Evolutionary conservation across 495 filamentous ascomycete genomes (phyloP), one percentile per base, ranked within the genome.

Genomic region (Lasiosphaeria hispida): DNA sequence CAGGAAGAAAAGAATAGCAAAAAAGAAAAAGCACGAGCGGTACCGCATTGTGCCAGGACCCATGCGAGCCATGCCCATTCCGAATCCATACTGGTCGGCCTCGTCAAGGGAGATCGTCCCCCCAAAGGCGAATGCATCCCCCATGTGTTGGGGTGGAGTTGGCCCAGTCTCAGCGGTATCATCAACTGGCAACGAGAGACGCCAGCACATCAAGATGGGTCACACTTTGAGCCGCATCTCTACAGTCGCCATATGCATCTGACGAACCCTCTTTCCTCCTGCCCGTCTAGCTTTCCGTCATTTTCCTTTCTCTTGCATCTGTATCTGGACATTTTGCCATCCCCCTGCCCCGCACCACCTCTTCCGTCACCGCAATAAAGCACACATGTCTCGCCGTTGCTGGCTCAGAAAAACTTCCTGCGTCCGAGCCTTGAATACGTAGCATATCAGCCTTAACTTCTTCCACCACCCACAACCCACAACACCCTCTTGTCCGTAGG

Each of bases 201-300:
- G 91, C 91, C 91, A 96, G 80, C 91, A 85, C 91, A 96, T 91
- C 91, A 89, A 78, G 72, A 81, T 78, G 80, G 79, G 79, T 80
- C 78, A 74, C 78, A 79, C 79, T 76, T 79, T 73, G 76, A 84
- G 81, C 80, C 81, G 81, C 81, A 84, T 81, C 75, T 77, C 72
- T 66, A 64, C 68, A 61, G 62, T 69, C 58, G 61, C 73, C 78
- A 71, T 55, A 34, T 80, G 77, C 80, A 72, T 76, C 75, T 71
- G 69, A 68, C 70, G 74, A 79, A 73, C 73, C 69, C 69, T 75
- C 70, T 66, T 23, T 35, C 68, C 62, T 69, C 72, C 66, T 69
- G 65, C 75, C 70, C 69, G 69, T 73, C 67, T 72, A 69, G 66
- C 69, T 76, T 70, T 73, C 72, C 69, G 68, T 69, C 70, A 67